Base-by-base conservation (phyloP, 179 eudicot genomes). In the Nepenthes alata region DNA sequence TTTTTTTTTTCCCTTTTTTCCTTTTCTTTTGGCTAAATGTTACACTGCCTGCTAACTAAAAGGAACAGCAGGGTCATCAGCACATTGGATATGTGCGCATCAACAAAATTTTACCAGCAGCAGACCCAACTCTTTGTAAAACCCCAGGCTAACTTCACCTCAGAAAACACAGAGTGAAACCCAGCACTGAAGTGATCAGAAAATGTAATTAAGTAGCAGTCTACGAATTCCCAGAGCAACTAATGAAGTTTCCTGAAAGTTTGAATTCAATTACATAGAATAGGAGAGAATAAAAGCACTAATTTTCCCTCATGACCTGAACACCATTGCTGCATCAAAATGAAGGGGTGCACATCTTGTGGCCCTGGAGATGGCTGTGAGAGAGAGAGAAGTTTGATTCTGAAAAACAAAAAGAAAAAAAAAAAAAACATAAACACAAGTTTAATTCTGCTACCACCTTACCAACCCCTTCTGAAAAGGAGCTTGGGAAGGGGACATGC, bases 331-430 rank as follows among this genome's bases (percentile, higher is more conserved):
- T 38, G 87, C 88, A 71, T 89, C 85, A 15, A 25, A 25, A 79
- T 72, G 61, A 91, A 86, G 35, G 96, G 95, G 63, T 91, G 87
- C 59, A 67, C 58, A 77, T 86, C 96, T 64, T 78, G 71, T 50
- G 85, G 87, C 66, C 85, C 89, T 35, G 85, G 85, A 25, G 96
- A 86, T 71, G 96, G 88, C 75, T 85, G 91, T 68, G 85, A 84
- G 64, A 84, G 83, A 78, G 25, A 25, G 25, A 25, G 25, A 25
- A 25, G 25, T 25, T 25, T 25, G 0, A 25, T 25, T 25, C 25
- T 25, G 25, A 25, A 25, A 25, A 47, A 47, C 9, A 47, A 47
- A 47, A 47, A 47, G 50, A 25, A 25, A 25, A 25, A 25, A 25
- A 25, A 25, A 25, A 25, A 0, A 25, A 25, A 0, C 0, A 47